A percentile compares a stretch with the other conserved stretches of the same genome.
These are phyloP conservation scores for Plasmodium falciparum DNA, from an alignment of 169 alveolate species.

Conservation along the genomic window DNA sequence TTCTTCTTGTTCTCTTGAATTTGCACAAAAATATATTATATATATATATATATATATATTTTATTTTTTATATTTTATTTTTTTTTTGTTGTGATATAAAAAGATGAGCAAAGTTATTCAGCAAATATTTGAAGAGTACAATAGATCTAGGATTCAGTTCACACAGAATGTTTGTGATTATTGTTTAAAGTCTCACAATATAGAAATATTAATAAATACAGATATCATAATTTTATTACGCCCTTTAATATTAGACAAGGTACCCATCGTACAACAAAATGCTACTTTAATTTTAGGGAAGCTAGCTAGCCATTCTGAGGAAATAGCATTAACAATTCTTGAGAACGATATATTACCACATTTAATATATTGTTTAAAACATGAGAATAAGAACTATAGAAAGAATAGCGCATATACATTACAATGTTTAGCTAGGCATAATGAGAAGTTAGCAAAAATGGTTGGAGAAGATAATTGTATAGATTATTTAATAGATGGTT, in stretches of 20 bases:
- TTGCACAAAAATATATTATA: too few relatives aligned
- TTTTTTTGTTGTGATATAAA: neutral
- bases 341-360: constrained; percentile 73
- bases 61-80: too few relatives aligned
- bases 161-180: constrained; percentile 54
- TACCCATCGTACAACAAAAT: constrained; percentile 70
- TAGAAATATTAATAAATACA: constrained; percentile 55
- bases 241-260: constrained; percentile 57
- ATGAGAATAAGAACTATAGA: constrained; percentile 71
- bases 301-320: constrained; percentile 71
- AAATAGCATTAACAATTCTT: constrained; percentile 49
- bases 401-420: constrained; percentile 63
- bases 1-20: too few relatives aligned
- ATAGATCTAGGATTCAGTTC: constrained; percentile 35
- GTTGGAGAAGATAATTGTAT: constrained; percentile 70
- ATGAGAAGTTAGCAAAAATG: constrained; percentile 48
- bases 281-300: constrained; percentile 52
- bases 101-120: constrained; percentile 59
- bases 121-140: constrained; percentile 70
- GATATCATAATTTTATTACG: constrained; percentile 65
- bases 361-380: constrained; percentile 70
- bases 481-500: constrained; percentile 47
- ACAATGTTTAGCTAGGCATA: constrained; percentile 62
- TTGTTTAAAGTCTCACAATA: constrained; percentile 63
- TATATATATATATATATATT: too few relatives aligned